These are phyloP conservation scores for Geotrichum europaeum DNA, from an alignment of 1,139 yeast genomes.

Conservation along the genomic window DNA sequence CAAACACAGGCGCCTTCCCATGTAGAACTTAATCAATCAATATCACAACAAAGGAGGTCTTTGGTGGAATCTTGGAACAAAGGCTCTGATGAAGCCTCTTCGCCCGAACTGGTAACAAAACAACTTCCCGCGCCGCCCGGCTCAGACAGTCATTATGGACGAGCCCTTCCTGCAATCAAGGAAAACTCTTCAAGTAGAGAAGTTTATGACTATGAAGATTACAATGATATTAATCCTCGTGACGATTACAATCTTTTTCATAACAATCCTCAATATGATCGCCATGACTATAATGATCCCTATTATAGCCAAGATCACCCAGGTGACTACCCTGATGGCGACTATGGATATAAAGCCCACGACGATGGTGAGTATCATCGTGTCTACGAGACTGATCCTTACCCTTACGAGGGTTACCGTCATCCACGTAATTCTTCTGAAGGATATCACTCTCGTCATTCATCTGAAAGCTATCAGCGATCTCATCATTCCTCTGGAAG, in stretches of 20 bases:
- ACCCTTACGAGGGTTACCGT: neutral
- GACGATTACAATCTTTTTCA: neutral
- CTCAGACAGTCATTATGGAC: neutral
- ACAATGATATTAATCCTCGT: neutral
- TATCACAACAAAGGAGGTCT: constrained; percentile 31
- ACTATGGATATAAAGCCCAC: neutral
- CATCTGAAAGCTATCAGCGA: neutral
- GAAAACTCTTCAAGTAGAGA: neutral
- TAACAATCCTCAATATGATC: neutral
- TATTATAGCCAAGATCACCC: neutral
- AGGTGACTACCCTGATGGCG: neutral
- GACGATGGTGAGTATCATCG: neutral
- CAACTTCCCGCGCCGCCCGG: neutral
- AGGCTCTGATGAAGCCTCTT: neutral
- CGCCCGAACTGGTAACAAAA: neutral
- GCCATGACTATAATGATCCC: neutral
- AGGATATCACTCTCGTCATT: neutral
- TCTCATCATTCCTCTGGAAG: neutral
- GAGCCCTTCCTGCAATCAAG: neutral
- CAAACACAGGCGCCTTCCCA: constrained; percentile 16
- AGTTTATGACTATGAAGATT: neutral
- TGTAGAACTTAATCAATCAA: constrained; percentile 27
- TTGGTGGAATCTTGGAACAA: constrained; percentile 18
- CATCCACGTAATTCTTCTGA: neutral
- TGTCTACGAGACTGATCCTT: neutral